Percentiles rank a stretch among this genome's conserved stretches.
phyloP scores from a whole-genome alignment of 148 eudicot species.

The Suaeda aralocaspica region DNA sequence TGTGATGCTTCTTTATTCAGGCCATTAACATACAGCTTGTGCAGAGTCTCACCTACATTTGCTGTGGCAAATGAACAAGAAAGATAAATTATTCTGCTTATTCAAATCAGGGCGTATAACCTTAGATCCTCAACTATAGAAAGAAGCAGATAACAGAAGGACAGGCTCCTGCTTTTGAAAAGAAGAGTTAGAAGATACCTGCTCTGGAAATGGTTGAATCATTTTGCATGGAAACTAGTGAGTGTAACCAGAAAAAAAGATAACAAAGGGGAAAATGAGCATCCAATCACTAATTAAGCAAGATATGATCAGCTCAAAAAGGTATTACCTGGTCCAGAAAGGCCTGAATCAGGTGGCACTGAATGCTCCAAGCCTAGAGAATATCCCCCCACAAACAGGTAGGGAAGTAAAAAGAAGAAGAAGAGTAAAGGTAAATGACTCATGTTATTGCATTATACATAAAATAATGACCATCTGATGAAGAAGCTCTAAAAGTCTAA shows the following conservation, averaged over 20 bases:
- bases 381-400: constrained; percentile 3
- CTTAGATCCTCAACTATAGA: not conserved
- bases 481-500: not conserved
- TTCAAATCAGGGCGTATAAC: not conserved
- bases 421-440: not conserved
- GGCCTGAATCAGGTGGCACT: constrained; percentile 17
- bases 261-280: constrained; percentile 10
- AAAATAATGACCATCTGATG: not conserved
- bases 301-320: not conserved
- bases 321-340: constrained; percentile 29
- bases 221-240: constrained; percentile 14
- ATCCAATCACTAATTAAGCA: not conserved
- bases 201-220: constrained; percentile 20
- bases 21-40: constrained; percentile 74
- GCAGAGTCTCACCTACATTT: constrained; percentile 20
- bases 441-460: not conserved
- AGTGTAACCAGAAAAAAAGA: constrained; percentile 9
- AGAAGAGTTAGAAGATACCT: too few relatives aligned
- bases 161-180: constrained; percentile 1
- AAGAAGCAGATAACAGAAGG: not conserved
- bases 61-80: constrained; percentile 5
- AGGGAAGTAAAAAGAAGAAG: not conserved
- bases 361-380: constrained; percentile 15
- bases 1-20: constrained; percentile 68
- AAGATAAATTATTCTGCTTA: not conserved